Evolutionary conservation across 1,284 basidiomycete species (phyloP), one percentile per base, ranked within the genome.

Genomic region (Ceratorhiza oryzae-sativae): DNA sequence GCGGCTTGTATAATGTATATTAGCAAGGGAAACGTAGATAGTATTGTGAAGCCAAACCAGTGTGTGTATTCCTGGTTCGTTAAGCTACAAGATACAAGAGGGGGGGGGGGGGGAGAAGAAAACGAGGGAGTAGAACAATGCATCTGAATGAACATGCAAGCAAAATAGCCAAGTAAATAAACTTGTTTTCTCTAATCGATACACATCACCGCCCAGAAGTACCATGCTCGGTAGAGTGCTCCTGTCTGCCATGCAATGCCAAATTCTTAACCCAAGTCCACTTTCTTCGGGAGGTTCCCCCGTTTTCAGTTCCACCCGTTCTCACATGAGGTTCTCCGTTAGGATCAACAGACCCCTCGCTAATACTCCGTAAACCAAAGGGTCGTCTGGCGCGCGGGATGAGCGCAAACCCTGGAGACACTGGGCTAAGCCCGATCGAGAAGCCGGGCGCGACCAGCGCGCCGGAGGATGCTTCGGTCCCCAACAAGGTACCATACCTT

Each of bases 391-490:
- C 67, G 15, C 81, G 79, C 30, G 88, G 88, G 56, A 87, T 82
- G 67, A 90, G 84, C 27, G 85, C 83, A 77, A 91, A 92, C 20
- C 90, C 90, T 34, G 90, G 90, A 76, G 88, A 90, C 68, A 89
- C 81, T 13, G 90, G 88, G 25, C 88, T 90, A 53, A 92, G 77
- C 3, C 90, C 90, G 74, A 91, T 91, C 74, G 88, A 87, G 79
- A 92, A 87, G 6, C 89, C 89, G 3, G 84, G 82, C 30, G 72
- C 32, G 34, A 72, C 56, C 27, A 75, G 59, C 18, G 70, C 62
- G 45, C 72, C 68, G 23, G 72, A 45, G 25, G 72, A 60, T 59
- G 67, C 67, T 9, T 71, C 67, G n/a, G 73, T 71, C 12, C 71
- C 67, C 39, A 71, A 51, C 42, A 71, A 32, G 6, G 67, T 71